A percentile compares a stretch with the other conserved stretches of the same genome.
These are phyloP conservation scores for Pseudonitzschia pungens DNA, from an alignment of 108 stramenopile genomes.

Conservation along the genomic window DNA sequence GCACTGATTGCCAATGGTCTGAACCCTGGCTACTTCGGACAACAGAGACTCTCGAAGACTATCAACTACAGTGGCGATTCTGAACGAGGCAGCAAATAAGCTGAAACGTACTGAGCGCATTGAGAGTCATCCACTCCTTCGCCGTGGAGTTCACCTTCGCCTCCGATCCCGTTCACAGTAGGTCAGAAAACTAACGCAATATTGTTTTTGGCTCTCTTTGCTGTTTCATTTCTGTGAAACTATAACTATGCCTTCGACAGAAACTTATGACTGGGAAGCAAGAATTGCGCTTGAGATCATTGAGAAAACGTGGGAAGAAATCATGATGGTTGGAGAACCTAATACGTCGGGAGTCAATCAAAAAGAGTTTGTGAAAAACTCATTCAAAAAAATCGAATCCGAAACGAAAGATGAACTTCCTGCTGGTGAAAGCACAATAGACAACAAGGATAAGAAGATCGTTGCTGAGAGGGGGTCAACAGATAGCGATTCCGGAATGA, in stretches of 20 bases:
- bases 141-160: background rate
- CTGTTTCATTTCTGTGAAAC: background rate
- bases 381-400: background rate
- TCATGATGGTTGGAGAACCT: slow-evolving; percentile 7
- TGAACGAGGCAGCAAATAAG: too few species aligned
- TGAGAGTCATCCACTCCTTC: background rate
- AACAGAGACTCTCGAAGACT: background rate
- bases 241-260: background rate
- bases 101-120: too few species aligned
- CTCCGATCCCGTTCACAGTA: background rate
- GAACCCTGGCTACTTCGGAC: background rate
- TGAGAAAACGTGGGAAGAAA: slow-evolving; percentile 20
- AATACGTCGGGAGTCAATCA: slow-evolving; percentile 21
- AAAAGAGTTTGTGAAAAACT: slow-evolving; percentile 16
- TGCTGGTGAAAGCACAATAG: background rate
- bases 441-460: background rate
- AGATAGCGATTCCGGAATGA: background rate
- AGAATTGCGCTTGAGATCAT: slow-evolving; percentile 11
- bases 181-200: background rate
- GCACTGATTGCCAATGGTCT: background rate
- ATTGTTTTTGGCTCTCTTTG: background rate
- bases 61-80: background rate
- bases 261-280: slow-evolving; percentile 21
- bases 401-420: background rate
- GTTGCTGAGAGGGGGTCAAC: background rate